Base-by-base conservation (phyloP, 306 rosid genomes). In the Gleditsia sinensis region DNA sequence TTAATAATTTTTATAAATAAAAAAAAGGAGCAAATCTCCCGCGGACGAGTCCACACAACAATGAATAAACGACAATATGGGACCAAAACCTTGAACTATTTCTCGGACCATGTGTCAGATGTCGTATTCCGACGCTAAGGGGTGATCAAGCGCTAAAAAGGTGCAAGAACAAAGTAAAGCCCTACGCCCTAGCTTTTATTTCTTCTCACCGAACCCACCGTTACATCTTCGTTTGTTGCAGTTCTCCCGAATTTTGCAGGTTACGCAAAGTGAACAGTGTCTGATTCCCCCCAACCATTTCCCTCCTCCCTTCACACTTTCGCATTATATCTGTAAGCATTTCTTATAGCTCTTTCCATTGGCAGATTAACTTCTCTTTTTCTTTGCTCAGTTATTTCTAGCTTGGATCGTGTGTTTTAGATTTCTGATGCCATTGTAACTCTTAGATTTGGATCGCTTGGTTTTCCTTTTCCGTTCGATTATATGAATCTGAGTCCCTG, bases 401-500 rank as follows among this genome's bases (percentile, higher is more conserved):
- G 34, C 20, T 77, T 43, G 20, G 3, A 13, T 72, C 14, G 4
- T 59, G 71, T 67, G 48, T 28, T 60, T 56, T 37, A 55, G 58
- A 59, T 77, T 74, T 25, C 55, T 2, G 60, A 57, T 68, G 70
- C 65, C 67, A n/a, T 45, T 55, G 57, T 73, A 34, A 6, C 13
- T 34, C 7, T 8, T 0, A 54, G 65, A 50, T 60, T 66, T 39
- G 25, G 34, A 27, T 33, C 33, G 61, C 37, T 48, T 9, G 40
- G 21, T 74, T 61, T 3, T 39, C 48, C 3, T 2, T 24, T 72
- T 30, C 40, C 10, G 12, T 39, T 49, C 30, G 10, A 10, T 45
- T 64, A 7, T 83, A 37, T 83, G 80, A 61, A 80, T 80, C 53
- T 71, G 74, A 30, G 60, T 34, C 32, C 56, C 23, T 32, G 57